Conservation (phyloP, 345 rosid genomes). For the Combretum micranthum region DNA sequence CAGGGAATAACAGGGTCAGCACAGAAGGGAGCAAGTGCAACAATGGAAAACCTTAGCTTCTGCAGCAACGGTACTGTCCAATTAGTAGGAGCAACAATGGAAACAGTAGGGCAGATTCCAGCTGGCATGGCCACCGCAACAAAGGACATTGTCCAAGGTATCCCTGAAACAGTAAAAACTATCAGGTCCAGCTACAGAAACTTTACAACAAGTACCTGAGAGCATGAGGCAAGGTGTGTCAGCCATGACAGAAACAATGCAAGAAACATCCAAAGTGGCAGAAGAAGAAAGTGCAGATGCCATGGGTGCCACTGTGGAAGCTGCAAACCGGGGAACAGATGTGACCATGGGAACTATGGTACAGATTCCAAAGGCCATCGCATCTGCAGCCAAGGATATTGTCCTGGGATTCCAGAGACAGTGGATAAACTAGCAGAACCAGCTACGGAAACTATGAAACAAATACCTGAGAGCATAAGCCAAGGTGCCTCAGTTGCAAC, state of each 20-base stretch:
- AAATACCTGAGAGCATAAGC: not conserved
- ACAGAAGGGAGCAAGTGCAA: too few species aligned
- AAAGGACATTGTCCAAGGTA: not conserved
- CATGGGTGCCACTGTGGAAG: not conserved
- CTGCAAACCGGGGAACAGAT: not conserved
- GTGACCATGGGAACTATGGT: not conserved
- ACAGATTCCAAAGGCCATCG: not conserved
- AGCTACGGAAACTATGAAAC: too few species aligned
- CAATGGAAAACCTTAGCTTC: not conserved
- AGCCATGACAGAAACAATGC: constrained; percentile 1
- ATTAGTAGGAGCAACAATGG: too few species aligned
- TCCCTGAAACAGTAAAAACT: not conserved
- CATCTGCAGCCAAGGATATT: not conserved
- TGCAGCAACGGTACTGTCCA: not conserved
- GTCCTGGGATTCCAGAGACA: not conserved
- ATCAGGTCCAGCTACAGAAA: too few species aligned
- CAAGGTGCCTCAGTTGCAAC: not conserved
- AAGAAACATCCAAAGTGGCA: not conserved
- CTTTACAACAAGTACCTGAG: too few species aligned
- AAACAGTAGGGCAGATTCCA: too few species aligned
- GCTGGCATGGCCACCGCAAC: too few species aligned
- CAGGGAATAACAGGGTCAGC: not conserved
- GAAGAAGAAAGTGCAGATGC: not conserved
- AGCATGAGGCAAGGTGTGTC: not conserved
- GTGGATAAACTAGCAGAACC: not conserved